These are phyloP conservation scores for Mycena leptocephala DNA, from an alignment of 768 basidiomycete species.

Conservation along the genomic window DNA sequence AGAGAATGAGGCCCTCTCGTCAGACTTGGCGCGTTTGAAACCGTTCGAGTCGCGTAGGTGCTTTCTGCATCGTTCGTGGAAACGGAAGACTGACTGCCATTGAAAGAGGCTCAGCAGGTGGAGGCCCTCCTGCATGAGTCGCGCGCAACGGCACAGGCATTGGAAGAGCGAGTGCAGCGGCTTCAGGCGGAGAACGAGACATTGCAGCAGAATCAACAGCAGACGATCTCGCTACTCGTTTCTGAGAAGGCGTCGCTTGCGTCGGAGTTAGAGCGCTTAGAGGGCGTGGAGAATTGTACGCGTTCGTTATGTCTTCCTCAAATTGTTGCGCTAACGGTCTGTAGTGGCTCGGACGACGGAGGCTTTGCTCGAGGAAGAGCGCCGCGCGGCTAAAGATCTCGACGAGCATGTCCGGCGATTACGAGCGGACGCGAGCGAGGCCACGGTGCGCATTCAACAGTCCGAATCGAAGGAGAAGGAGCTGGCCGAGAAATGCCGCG, in stretches of 20 bases:
- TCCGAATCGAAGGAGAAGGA: slow-evolving; percentile 70
- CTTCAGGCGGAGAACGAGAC: slow-evolving; percentile 52
- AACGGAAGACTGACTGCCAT: background rate
- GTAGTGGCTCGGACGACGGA: slow-evolving; percentile 64
- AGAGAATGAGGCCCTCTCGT: slow-evolving; percentile 40
- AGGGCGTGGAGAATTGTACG: slow-evolving; percentile 75
- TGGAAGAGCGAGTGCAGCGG: slow-evolving; percentile 49
- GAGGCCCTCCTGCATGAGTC: slow-evolving; percentile 54
- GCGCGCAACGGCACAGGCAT: slow-evolving; percentile 45
- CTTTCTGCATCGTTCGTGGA: background rate
- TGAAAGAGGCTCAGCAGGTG: slow-evolving; percentile 50
- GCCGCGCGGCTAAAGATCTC: slow-evolving; percentile 55
- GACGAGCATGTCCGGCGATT: slow-evolving; percentile 60
- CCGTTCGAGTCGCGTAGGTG: slow-evolving; percentile 34
- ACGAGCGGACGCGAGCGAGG: slow-evolving; percentile 55
- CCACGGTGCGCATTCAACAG: slow-evolving; percentile 56
- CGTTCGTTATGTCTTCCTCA: slow-evolving; percentile 27
- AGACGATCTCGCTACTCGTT: slow-evolving; percentile 85
- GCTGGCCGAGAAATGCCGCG: slow-evolving; percentile 66
- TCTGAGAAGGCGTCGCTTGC: slow-evolving; percentile 78
- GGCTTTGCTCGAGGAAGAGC: slow-evolving; percentile 60
- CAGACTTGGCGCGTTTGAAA: slow-evolving; percentile 35
- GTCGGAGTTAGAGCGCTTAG: slow-evolving; percentile 72
- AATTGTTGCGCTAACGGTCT: slow-evolving; percentile 2
- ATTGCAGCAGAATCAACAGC: slow-evolving; percentile 71